Evolutionary conservation across 2,329 filamentous ascomycete species (phyloP).

Genomic region (Ceratocystis huliohia): DNA sequence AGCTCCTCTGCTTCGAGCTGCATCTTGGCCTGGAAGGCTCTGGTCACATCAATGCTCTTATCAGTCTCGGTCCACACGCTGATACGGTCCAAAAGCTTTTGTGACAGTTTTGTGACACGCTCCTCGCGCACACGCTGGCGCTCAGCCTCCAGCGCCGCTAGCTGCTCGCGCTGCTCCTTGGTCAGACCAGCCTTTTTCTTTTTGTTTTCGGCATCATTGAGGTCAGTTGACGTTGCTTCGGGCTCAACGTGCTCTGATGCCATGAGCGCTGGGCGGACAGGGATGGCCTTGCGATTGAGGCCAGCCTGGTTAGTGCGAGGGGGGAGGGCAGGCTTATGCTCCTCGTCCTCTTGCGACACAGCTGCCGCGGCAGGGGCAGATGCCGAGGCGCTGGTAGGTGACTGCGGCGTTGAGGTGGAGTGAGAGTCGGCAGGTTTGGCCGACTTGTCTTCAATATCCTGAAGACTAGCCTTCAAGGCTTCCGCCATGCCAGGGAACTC

Average conservation of each 20-base stretch:
- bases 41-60: slow-evolving; percentile 70
- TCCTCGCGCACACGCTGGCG: slow-evolving; percentile 74
- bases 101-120: slow-evolving; percentile 68
- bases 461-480: slow-evolving; percentile 43
- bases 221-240: slow-evolving; percentile 48
- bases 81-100: slow-evolving; percentile 79
- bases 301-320: slow-evolving; percentile 22
- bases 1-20: slow-evolving; percentile 90
- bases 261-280: slow-evolving; percentile 74
- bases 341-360: neutral
- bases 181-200: slow-evolving; percentile 80
- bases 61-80: slow-evolving; percentile 97
- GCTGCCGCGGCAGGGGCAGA: slow-evolving; percentile 27
- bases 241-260: slow-evolving; percentile 66
- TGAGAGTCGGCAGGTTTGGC: slow-evolving; percentile 21
- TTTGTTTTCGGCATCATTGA: slow-evolving; percentile 49
- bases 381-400: slow-evolving; percentile 29
- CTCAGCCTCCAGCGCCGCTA: slow-evolving; percentile 79
- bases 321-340: slow-evolving; percentile 2
- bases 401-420: slow-evolving; percentile 21
- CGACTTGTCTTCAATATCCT: slow-evolving; percentile 27
- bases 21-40: slow-evolving; percentile 87
- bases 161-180: slow-evolving; percentile 86
- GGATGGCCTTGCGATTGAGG: slow-evolving; percentile 42
- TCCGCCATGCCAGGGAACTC: slow-evolving; percentile 47